Base-by-base conservation (phyloP, 495 filamentous ascomycete genomes). In the Aspergillus campestris region DNA sequence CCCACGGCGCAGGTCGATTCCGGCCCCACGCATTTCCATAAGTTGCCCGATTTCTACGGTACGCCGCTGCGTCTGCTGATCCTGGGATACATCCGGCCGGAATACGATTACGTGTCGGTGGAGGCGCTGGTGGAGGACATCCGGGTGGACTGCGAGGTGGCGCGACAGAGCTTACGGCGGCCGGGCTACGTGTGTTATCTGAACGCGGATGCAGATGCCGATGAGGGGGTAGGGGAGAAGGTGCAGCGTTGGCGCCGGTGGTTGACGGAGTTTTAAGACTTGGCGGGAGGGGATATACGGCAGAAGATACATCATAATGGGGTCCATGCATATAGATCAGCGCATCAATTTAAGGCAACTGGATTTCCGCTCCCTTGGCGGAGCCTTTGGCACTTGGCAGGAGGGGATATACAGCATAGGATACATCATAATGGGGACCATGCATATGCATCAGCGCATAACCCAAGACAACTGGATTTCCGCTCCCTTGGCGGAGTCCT, bases 121-220 rank as follows among this genome's bases (percentile, higher is more conserved):
- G 90, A 97, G 44, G 81, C 80, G 24, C 61, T 98, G 61, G 79
- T 96, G 32, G 77, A 83, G 53, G 92, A 98, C 67, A 98, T 98
- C 52, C 73, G 76, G 47, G 68, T 83, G 42, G 92, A 98, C 67
- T 90, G 91, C 57, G 80, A 86, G 58, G 89, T 98, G 41, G 84
- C 89, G 14, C 67, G 73, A 47, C 64, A 69, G 55, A 92, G 87
- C 72, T 66, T 98, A 58, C 71, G 64, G 53, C 69, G 92, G 46
- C 66, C 73, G 30, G 78, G 62, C 15, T 98, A 92, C 78, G 64
- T 52, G 48, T 62, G 66, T 41, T 80, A 73, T 57, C 64, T 66
- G 49, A 44, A 33, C 9, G 53, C 40, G 9, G 62, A 60, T 34
- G 80, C 81, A 24, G 55, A 54, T 8, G 60, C 47, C 5, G 44